Evolutionary conservation across 1,284 basidiomycete species (phyloP).

Genomic region (Moesziomyces sp.): DNA sequence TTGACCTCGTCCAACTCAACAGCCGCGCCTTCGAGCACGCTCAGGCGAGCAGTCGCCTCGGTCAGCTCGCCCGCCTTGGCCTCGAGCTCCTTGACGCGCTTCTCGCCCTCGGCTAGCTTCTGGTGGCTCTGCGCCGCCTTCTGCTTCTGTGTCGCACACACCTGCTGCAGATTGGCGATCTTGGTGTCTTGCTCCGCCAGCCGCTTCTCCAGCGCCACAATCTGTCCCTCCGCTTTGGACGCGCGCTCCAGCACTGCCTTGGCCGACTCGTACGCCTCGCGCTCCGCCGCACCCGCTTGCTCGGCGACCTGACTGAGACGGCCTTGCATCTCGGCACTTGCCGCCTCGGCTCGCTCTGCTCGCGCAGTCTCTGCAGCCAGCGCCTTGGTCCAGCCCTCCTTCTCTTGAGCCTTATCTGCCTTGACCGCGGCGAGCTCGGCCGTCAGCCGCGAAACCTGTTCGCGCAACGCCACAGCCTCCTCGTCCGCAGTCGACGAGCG

Average conservation of each 20-base stretch:
- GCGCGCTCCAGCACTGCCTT: slow-evolving; percentile 37
- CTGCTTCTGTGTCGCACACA: slow-evolving; percentile 60
- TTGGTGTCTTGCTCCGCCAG: slow-evolving; percentile 55
- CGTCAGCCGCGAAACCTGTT: slow-evolving; percentile 36
- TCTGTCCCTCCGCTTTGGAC: slow-evolving; percentile 51
- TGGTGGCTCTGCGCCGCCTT: slow-evolving; percentile 57
- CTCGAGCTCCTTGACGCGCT: slow-evolving; percentile 51
- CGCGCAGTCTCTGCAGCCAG: slow-evolving; percentile 42
- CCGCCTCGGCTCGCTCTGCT: slow-evolving; percentile 33
- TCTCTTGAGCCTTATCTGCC: slow-evolving; percentile 33
- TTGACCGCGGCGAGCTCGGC: slow-evolving; percentile 31
- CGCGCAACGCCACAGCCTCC: slow-evolving; percentile 34
- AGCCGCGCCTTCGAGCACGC: too few relatives aligned
- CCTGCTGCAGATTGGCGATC: slow-evolving; percentile 51
- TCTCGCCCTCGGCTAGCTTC: slow-evolving; percentile 53
- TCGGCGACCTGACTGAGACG: slow-evolving; percentile 22
- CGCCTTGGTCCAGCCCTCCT: slow-evolving; percentile 33
- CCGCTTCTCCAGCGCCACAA: slow-evolving; percentile 48
- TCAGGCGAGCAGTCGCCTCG: neutral
- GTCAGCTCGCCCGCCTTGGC: slow-evolving; percentile 22
- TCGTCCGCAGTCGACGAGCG: slow-evolving; percentile 9
- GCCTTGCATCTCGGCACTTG: slow-evolving; percentile 20
- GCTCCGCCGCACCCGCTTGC: slow-evolving; percentile 24
- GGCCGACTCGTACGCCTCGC: slow-evolving; percentile 38
- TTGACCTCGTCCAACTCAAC: slow-evolving; percentile 3